Evolutionary conservation across 2,329 filamentous ascomycete genomes (phyloP).

Genomic region (Clarireedia monteithiana): DNA sequence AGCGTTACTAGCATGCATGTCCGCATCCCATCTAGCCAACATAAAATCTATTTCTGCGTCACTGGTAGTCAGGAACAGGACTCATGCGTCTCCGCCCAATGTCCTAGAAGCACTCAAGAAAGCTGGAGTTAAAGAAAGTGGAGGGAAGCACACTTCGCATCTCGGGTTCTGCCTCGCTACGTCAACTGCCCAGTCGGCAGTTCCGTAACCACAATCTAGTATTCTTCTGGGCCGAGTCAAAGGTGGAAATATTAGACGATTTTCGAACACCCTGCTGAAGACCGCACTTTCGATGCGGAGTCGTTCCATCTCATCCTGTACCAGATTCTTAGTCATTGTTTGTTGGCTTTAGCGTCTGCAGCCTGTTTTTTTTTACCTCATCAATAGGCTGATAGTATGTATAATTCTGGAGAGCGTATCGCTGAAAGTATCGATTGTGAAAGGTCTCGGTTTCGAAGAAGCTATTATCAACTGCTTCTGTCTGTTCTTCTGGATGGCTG

Average conservation of each 20-base stretch:
- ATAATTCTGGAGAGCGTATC: conserved; percentile 55
- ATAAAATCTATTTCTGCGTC: neutral
- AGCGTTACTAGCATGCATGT: neutral
- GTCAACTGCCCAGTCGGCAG: conserved; percentile 62
- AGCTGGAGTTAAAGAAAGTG: neutral
- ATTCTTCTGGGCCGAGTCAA: conserved; percentile 49
- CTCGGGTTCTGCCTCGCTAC: conserved; percentile 56
- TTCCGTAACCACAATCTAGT: conserved; percentile 66
- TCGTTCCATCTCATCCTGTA: conserved; percentile 59
- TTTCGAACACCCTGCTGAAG: conserved; percentile 56
- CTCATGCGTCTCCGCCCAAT: neutral
- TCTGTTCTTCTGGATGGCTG: conserved; percentile 14
- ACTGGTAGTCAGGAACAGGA: neutral
- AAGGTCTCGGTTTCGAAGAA: conserved; percentile 52
- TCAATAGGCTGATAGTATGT: conserved; percentile 64
- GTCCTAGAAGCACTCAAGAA: neutral
- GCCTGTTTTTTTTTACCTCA: conserved; percentile 43
- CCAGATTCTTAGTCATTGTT: neutral
- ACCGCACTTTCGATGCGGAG: conserved; percentile 56
- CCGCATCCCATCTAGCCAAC: neutral
- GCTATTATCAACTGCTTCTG: conserved; percentile 43
- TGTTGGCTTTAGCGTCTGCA: neutral
- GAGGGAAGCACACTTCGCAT: conserved; percentile 47
- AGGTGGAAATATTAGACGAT: conserved; percentile 62
- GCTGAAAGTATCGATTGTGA: conserved; percentile 59